These are phyloP conservation scores for Sporisorium sorghi DNA, from an alignment of 1,284 basidiomycete genomes.

Conservation along the genomic window DNA sequence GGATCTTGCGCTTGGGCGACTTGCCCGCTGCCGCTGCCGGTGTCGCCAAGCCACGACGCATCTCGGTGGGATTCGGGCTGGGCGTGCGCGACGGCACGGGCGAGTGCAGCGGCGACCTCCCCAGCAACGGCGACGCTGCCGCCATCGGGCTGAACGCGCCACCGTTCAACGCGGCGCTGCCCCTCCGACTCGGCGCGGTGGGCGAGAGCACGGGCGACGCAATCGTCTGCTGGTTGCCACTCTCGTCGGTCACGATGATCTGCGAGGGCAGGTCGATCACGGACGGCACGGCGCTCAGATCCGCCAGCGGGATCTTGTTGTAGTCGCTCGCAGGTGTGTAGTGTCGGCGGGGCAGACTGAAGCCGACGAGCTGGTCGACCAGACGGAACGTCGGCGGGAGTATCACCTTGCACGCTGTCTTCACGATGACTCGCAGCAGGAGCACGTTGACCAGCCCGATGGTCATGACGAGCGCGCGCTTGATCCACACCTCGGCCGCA, in stretches of 20 bases:
- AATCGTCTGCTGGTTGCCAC: conserved; percentile 36
- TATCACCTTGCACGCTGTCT: conserved; percentile 52
- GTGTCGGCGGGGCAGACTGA: conserved; percentile 59
- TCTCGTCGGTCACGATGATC: conserved; percentile 49
- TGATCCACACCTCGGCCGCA: conserved; percentile 23
- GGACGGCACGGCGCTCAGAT: conserved; percentile 46
- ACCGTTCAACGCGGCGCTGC: background rate
- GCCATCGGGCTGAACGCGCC: conserved; percentile 12
- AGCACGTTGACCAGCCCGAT: conserved; percentile 76
- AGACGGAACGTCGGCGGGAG: conserved; percentile 57
- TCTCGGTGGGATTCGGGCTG: conserved; percentile 34
- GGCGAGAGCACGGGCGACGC: conserved; percentile 27
- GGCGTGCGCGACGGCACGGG: conserved; percentile 37
- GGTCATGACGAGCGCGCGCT: conserved; percentile 72
- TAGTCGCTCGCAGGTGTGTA: conserved; percentile 59
- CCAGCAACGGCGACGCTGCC: background rate
- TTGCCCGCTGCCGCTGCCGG: too few relatives aligned
- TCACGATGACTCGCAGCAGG: conserved; percentile 79
- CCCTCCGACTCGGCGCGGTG: conserved; percentile 5
- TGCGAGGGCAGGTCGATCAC: conserved; percentile 47
- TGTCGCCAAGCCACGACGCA: conserved; percentile 9
- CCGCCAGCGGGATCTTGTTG: conserved; percentile 46
- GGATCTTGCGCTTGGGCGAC: conserved; percentile 19
- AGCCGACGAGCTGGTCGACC: conserved; percentile 51
- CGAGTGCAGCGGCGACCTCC: conserved; percentile 20